Percentiles rank a stretch among this genome's conserved stretches.
phyloP scores from a whole-genome alignment of 208 protist genomes.

The Naegleria fowleri region DNA sequence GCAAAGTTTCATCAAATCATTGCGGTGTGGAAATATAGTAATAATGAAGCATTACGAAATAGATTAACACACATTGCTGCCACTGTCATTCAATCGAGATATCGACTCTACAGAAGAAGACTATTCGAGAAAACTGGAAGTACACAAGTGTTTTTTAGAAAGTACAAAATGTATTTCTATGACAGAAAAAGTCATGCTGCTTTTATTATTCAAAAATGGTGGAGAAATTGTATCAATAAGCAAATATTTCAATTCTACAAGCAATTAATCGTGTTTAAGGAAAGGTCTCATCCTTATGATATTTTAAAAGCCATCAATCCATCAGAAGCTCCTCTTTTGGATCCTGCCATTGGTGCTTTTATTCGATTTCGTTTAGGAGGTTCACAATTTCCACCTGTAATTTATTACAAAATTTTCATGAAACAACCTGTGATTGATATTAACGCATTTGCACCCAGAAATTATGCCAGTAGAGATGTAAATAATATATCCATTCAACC shows the following conservation, averaged over 20 bases:
- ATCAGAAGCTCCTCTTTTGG: constrained; percentile 42
- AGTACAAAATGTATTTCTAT: not conserved
- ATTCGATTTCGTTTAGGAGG: constrained; percentile 50
- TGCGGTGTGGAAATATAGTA: not conserved
- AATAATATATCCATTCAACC: constrained; percentile 47
- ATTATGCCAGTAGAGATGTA: constrained; percentile 36
- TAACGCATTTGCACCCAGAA: constrained; percentile 44
- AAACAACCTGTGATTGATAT: constrained; percentile 45
- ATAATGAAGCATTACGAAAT: not conserved
- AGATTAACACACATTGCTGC: not conserved
- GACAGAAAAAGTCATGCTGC: not conserved
- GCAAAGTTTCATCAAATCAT: not conserved
- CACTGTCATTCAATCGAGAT: not conserved
- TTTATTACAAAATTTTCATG: constrained; percentile 54
- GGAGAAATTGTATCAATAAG: constrained; percentile 31
- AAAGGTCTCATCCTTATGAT: constrained; percentile 30
- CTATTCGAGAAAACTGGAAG: not conserved
- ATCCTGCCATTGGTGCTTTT: constrained; percentile 45
- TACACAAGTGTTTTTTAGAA: not conserved
- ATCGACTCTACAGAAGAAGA: not conserved
- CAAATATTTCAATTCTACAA: constrained; percentile 39
- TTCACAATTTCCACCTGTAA: constrained; percentile 44
- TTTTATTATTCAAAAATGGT: constrained; percentile 30
- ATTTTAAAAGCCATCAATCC: constrained; percentile 50
- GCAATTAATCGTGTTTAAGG: constrained; percentile 40